Evolutionary conservation across 768 basidiomycete species (phyloP), one percentile per base, ranked within the genome.

Genomic region (Termitomyces sp.): DNA sequence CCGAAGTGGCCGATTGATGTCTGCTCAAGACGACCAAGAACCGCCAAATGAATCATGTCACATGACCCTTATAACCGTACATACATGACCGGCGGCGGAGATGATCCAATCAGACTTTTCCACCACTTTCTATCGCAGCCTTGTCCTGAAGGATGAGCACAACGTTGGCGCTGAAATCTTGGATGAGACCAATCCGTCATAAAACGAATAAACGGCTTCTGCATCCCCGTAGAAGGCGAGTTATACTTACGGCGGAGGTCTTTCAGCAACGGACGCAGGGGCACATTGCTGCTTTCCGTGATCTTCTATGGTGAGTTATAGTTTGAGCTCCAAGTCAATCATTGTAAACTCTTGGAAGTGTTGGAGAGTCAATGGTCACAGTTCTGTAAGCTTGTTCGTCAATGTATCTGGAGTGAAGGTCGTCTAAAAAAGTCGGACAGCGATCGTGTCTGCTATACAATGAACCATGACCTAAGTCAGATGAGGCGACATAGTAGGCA

Each of bases 301-400:
- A 77, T 44, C 32, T 79, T 79, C 55, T 76, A 75, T 55, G 72
- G 75, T 41, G 76, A 77, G 4, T n/a, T n/a, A 64, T 79, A 58
- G 29, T 77, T n/a, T n/a, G n/a, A 80, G 59, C 79, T 74, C 44
- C 75, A 80, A 55, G 78, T 78, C 56, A 73, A 76, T 44, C 79
- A 80, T 63, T 65, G 66, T 52, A 71, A 72, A 20, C 74, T 80
- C 71, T 61, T 79, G 53, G 69, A 74, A 34, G 70, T 71, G 27
- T n/a, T n/a, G n/a, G n/a, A n/a, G n/a, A n/a, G n/a, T n/a, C n/a
- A n/a, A n/a, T n/a, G n/a, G n/a, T n/a, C n/a, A n/a, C n/a, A n/a
- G n/a, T n/a, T n/a, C 67, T 81, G 10, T 13, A 64, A 61, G 46
- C 64, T 78, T 6, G 72, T 76, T 24, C 66, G 71, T 49, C 72